Evolutionary conservation across 352 stramenopile genomes (phyloP), one percentile per base, ranked within the genome.

Genomic region (Globisporangium cystogenes): DNA sequence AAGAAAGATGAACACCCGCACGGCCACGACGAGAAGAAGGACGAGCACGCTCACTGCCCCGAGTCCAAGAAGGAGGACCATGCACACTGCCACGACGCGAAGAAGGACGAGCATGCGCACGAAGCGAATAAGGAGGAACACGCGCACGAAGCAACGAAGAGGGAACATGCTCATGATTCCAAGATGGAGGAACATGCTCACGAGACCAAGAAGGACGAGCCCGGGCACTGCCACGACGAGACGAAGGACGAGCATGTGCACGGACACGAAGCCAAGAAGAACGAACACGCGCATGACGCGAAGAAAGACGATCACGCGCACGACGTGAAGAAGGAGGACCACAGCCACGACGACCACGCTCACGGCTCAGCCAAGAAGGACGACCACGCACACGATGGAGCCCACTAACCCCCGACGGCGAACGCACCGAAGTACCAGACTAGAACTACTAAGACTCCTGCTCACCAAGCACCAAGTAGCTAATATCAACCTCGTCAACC

Each of bases 31-130:
- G 24, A 44, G 27, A 55, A 59, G 29, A 40, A 52, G 18, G 40
- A 29, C 12, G 24, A 26, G n/a, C 51, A 62, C 27, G 18, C 56
- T 4, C 37, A 60, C 14, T 31, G 53, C 11, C 51, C 37, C 7
- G 16, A 35, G 7, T n/a, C 40, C 15, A 63, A 60, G 31, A 50
- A 48, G 2, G 31, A 57, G 12, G 40, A 57, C 10, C 33, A 39
- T 18, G 33, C 12, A 18, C 31, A 23, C 12, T 42, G 15, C 0
- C 31, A 27, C 0, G 42, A 42, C 7, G 1, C 41, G 1, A 57
- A 50, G 27, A 50, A 43, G 23, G 51, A 57, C 7, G 40, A 50
- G 0, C 26, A 49, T 18, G 8, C 18, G 7, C 39, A 44, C 3
- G 39, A 42, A 3, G 14, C 51, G 1, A 57, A 50, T 29, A 50